Conservation (phyloP, 139 green algal species). For the Mesotaenium endlicherianum region DNA sequence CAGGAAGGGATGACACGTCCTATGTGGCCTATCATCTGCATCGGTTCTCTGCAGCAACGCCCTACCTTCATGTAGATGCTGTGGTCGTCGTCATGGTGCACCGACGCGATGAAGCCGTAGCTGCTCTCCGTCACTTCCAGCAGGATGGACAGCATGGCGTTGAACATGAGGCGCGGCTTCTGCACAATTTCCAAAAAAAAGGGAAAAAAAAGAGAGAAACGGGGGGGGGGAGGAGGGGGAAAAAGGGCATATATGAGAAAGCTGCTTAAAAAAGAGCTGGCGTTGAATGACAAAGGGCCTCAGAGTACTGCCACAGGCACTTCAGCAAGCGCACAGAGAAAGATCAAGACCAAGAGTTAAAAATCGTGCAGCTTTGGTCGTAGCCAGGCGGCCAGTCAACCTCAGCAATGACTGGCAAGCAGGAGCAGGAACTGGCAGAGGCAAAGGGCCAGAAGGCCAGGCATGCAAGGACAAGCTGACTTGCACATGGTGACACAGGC, state of each 20-base stretch:
- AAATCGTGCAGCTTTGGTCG: too few species aligned
- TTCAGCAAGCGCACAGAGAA: too few species aligned
- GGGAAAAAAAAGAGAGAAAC: not conserved
- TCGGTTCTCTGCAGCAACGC: too few species aligned
- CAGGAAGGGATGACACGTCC: too few species aligned
- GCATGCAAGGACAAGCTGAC: too few species aligned
- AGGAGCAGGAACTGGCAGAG: not conserved
- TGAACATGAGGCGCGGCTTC: not conserved
- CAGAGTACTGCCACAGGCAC: not conserved
- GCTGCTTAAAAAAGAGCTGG: not conserved
- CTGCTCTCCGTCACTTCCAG: constrained; percentile 1
- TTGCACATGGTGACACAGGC: too few species aligned
- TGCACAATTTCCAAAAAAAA: not conserved
- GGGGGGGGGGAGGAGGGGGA: not conserved
- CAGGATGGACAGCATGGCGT: not conserved
- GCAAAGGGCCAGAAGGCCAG: not conserved
- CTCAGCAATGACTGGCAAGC: too few species aligned
- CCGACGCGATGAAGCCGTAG: not conserved
- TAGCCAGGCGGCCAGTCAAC: too few species aligned
- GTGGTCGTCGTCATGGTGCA: not conserved
- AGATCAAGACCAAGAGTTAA: too few species aligned
- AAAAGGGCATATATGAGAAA: not conserved
- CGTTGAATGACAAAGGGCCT: not conserved
- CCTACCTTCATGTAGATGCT: constrained; percentile 1
- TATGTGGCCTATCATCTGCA: too few species aligned